phyloP scores from a whole-genome alignment of 2,329 filamentous ascomycete species.

The Sphaerostilbella broomeana region DNA sequence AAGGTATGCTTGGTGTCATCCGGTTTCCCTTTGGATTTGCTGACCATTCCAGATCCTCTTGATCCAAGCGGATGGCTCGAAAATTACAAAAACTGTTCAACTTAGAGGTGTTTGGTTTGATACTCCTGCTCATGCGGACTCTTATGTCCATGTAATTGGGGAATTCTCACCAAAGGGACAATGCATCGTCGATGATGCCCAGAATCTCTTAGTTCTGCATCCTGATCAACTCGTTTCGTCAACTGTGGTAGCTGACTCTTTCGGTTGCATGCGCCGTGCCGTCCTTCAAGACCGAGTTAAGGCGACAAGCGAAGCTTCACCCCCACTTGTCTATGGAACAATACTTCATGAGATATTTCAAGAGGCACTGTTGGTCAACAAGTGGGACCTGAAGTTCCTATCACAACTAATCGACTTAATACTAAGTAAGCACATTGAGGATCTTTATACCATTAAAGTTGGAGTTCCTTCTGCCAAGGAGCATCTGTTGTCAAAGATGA shows the following conservation, averaged over 20 bases:
- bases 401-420: conserved; percentile 58
- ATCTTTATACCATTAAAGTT: conserved; percentile 81
- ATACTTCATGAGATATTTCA: conserved; percentile 96
- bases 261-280: conserved; percentile 81
- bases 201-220: conserved; percentile 83
- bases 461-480: conserved; percentile 65
- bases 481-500: conserved; percentile 76
- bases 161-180: conserved; percentile 62
- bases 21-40: background rate
- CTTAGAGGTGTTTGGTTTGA: conserved; percentile 84
- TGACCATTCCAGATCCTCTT: conserved; percentile 56
- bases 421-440: conserved; percentile 74
- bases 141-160: conserved; percentile 83
- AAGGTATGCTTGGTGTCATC: conserved; percentile 53
- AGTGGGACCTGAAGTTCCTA: conserved; percentile 69
- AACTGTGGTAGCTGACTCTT: conserved; percentile 94
- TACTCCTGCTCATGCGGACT: conserved; percentile 65
- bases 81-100: conserved; percentile 59
- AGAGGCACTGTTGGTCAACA: conserved; percentile 74
- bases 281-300: conserved; percentile 95
- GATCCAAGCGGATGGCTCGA: conserved; percentile 72
- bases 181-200: conserved; percentile 74
- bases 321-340: conserved; percentile 83
- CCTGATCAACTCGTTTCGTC: conserved; percentile 93
- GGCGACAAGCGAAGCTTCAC: conserved; percentile 71